Evolutionary conservation across 2,329 filamentous ascomycete genomes (phyloP).

Genomic region (Neonectria coccinea): DNA sequence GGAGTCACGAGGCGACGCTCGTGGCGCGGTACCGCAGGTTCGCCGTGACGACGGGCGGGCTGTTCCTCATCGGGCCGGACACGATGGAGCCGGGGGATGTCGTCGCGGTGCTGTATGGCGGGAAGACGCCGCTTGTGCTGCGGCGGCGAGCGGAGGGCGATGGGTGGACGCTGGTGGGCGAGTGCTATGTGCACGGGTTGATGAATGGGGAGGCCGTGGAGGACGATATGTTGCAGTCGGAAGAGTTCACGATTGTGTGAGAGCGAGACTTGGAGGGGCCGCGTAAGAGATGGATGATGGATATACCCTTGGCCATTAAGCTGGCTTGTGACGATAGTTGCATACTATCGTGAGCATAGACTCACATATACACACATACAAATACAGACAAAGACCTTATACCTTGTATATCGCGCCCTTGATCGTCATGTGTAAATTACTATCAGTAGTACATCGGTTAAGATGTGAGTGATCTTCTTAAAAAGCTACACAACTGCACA

Average conservation of each 20-base stretch:
- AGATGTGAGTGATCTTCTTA: neutral
- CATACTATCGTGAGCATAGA: neutral
- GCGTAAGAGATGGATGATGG: neutral
- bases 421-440: neutral
- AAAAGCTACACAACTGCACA: neutral
- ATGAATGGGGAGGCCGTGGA: conserved; percentile 51
- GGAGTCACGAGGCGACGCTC: conserved; percentile 52
- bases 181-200: conserved; percentile 54
- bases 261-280: conserved; percentile 19
- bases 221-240: conserved; percentile 38
- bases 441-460: neutral
- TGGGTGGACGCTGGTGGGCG: conserved; percentile 49
- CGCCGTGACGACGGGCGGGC: conserved; percentile 47
- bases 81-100: conserved; percentile 47
- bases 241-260: conserved; percentile 48
- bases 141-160: conserved; percentile 29
- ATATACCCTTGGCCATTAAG: conserved; percentile 24
- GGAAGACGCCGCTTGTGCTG: conserved; percentile 49
- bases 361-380: neutral
- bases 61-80: conserved; percentile 51
- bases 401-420: neutral
- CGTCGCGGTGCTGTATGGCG: conserved; percentile 50
- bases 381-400: neutral
- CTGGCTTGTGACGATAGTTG: neutral
- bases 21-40: conserved; percentile 51